Evolutionary conservation across 2,329 filamentous ascomycete species (phyloP).

Genomic region (Colletotrichum kahawae): DNA sequence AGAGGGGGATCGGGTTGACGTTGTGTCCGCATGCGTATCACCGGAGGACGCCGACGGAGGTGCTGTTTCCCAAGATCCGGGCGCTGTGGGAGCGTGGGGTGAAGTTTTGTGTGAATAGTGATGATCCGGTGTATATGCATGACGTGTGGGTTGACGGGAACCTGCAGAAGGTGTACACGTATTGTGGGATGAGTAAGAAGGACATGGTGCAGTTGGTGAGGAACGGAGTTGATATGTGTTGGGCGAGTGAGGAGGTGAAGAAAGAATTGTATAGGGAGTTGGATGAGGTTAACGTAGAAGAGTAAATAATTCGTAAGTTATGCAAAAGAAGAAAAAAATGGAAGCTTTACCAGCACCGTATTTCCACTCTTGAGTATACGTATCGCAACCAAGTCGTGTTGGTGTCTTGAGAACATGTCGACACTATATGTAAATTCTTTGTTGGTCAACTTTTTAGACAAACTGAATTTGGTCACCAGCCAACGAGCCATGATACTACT

Average conservation of each 20-base stretch:
- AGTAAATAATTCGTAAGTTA: background rate
- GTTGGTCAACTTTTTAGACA: too few species aligned
- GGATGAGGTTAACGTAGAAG: constrained; percentile 14
- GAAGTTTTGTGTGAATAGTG: constrained; percentile 74
- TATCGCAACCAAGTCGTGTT: too few species aligned
- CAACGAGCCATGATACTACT: too few species aligned
- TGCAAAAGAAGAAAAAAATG: too few species aligned
- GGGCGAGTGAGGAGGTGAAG: constrained; percentile 47
- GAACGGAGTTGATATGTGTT: constrained; percentile 51
- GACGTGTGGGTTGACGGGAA: constrained; percentile 55
- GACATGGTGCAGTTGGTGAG: constrained; percentile 47
- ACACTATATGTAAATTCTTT: too few species aligned
- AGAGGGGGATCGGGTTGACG: constrained; percentile 65
- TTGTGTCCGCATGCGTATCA: constrained; percentile 65
- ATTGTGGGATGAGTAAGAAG: constrained; percentile 41
- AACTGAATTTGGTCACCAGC: too few species aligned
- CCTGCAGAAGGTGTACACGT: constrained; percentile 46
- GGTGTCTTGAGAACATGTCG: too few species aligned
- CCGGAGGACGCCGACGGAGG: constrained; percentile 44
- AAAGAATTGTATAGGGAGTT: constrained; percentile 28
- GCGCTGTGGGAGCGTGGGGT: constrained; percentile 68
- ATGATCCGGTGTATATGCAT: constrained; percentile 72
- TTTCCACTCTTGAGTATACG: too few species aligned
- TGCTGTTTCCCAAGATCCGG: constrained; percentile 55
- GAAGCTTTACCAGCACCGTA: too few species aligned